phyloP scores from a whole-genome alignment of 2,329 filamentous ascomycete genomes.

The Knoxdaviesia capensis region DNA sequence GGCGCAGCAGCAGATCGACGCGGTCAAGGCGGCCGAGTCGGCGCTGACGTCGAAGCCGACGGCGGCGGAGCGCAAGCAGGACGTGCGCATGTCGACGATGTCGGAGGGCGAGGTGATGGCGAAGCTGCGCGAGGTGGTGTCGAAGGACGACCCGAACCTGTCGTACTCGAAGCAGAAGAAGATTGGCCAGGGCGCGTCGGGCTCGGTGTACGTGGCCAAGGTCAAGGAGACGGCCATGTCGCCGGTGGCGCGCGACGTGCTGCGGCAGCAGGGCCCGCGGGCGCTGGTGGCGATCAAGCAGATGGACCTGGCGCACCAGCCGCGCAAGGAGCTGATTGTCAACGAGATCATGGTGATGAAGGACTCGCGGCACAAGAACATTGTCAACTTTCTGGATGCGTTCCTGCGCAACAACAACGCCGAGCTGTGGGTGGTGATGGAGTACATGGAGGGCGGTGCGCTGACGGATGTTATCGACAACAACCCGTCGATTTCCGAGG shows the following conservation, averaged over 20 bases:
- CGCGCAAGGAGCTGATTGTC: conserved; percentile 92
- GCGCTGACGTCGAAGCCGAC: conserved; percentile 69
- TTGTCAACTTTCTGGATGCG: conserved; percentile 95
- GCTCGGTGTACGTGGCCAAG: conserved; percentile 93
- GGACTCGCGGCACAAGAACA: conserved; percentile 93
- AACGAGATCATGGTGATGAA: conserved; percentile 99
- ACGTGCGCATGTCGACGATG: conserved; percentile 98
- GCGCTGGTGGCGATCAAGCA: conserved; percentile 97
- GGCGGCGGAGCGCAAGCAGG: conserved; percentile 57
- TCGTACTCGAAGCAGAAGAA: conserved; percentile 99
- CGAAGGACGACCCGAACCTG: conserved; percentile 81
- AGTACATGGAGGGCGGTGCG: conserved; percentile 97
- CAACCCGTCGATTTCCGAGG: conserved; percentile 80
- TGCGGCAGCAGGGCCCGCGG: conserved; percentile 59
- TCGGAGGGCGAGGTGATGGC: conserved; percentile 94
- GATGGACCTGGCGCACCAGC: conserved; percentile 96
- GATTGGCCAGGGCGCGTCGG: conserved; percentile 94
- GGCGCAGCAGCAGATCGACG: conserved; percentile 32
- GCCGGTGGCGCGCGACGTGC: conserved; percentile 54
- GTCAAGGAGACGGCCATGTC: conserved; percentile 79
- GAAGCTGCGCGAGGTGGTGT: conserved; percentile 82
- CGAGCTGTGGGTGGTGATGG: conserved; percentile 99
- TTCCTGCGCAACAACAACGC: conserved; percentile 88
- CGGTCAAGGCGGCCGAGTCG: conserved; percentile 75
- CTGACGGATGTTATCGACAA: conserved; percentile 98